These are phyloP conservation scores for Fusarium proliferatum DNA, from an alignment of 2,329 filamentous ascomycete species.

Conservation along the genomic window DNA sequence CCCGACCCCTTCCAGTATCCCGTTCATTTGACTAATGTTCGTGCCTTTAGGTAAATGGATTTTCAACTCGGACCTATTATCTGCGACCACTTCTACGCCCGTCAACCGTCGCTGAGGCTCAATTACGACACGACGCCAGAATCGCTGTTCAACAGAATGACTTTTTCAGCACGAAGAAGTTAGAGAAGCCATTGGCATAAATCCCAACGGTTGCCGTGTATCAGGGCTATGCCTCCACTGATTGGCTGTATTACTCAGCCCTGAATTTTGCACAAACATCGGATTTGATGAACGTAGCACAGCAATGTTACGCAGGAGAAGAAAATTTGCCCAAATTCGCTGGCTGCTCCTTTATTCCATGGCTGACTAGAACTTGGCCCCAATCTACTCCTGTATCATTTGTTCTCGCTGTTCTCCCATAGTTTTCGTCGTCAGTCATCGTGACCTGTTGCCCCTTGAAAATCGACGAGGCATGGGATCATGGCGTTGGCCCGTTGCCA, in stretches of 20 bases:
- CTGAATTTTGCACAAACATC: constrained; percentile 5
- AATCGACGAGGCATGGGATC: constrained; percentile 27
- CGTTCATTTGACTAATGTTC: constrained; percentile 40
- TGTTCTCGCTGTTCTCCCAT: constrained; percentile 27
- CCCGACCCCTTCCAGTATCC: neutral
- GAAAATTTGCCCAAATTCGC: neutral
- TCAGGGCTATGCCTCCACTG: neutral
- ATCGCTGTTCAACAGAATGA: neutral
- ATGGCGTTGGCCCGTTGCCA: constrained; percentile 34
- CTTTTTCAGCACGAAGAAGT: neutral
- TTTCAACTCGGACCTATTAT: constrained; percentile 53
- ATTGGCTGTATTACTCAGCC: neutral
- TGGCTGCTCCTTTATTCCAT: neutral
- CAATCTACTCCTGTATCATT: constrained; percentile 7
- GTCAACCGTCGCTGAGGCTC: constrained; percentile 36
- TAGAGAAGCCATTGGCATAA: neutral
- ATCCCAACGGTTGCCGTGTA: neutral
- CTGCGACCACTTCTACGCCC: constrained; percentile 35
- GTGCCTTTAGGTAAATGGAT: constrained; percentile 57
- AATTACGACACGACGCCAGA: neutral
- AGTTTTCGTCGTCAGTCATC: constrained; percentile 20
- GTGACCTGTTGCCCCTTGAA: constrained; percentile 17
- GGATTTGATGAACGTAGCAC: constrained; percentile 13
- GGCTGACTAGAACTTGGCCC: neutral
- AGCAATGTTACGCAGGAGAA: constrained; percentile 7